Evolutionary conservation across 2,329 filamentous ascomycete genomes (phyloP), one percentile per base, ranked within the genome.

Genomic region (Hirsutella thompsonii): DNA sequence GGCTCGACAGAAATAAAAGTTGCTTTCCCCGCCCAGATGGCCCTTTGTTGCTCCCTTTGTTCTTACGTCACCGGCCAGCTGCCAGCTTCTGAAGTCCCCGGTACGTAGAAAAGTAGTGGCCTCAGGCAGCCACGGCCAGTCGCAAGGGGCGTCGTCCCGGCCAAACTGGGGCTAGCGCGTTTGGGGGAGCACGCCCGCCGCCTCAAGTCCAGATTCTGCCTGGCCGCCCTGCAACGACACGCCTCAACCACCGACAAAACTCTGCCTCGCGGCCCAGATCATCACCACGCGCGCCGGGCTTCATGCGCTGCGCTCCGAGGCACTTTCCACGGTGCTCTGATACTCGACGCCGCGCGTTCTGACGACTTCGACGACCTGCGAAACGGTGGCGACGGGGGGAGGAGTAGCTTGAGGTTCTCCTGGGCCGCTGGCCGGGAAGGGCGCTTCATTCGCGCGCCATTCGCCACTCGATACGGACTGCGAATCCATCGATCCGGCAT

Each of bases 221-320:
- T 54, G 52, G 56, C 56, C 53, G 58, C 56, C 57, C 56, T 55
- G 48, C 47, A 49, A 49, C 52, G 55, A 56, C 59, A 60, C 57
- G 55, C 58, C 56, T 64, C 55, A 60, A 59, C 62, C 58, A 60
- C 61, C n/a, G 61, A 63, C 61, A 62, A 66, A 63, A 64, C 57
- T 58, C 56, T 59, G 59, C 55, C 53, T 49, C 46, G 45, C 49
- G 49, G 51, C 49, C 48, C 53, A 53, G 3, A 20, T 52, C 63
- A 71, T 67, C 66, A 63, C 59, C 61, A 64, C 66, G 66, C 73
- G 71, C 67, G 68, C 69, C 70, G 62, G 61, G 59, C 63, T 66
- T 65, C 64, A 62, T 60, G 60, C 61, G 57, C 56, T 54, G 50
- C 57, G 50, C 47, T 48, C 42, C 45, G 45, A 54, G 52, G 44